Evolutionary conservation across 2,329 filamentous ascomycete genomes (phyloP).

Genomic region (Scedosporium minutisporum): DNA sequence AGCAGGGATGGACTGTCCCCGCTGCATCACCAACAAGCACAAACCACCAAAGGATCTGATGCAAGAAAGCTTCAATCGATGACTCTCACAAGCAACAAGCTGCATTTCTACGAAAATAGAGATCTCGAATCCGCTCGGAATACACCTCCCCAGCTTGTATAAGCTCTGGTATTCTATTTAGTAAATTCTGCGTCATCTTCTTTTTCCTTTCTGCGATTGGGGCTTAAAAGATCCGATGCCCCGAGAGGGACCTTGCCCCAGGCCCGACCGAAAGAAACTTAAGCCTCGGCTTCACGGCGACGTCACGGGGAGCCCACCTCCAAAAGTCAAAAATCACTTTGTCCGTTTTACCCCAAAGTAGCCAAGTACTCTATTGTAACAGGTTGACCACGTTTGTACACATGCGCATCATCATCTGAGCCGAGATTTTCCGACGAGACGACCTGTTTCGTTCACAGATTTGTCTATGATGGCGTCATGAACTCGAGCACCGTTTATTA

Average conservation of each 20-base stretch:
- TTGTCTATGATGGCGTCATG: neutral
- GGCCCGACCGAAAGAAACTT: conserved; percentile 1
- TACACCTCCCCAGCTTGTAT: neutral
- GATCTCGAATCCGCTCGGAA: neutral
- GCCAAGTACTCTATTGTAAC: neutral
- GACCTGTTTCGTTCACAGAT: neutral
- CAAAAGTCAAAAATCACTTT: neutral
- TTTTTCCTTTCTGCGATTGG: neutral
- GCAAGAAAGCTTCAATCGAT: neutral
- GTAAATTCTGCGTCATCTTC: neutral
- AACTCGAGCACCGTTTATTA: neutral
- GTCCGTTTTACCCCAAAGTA: neutral
- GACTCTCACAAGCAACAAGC: neutral
- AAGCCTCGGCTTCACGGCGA: conserved; percentile 6
- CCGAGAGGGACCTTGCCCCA: neutral
- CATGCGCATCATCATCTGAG: neutral
- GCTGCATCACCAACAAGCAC: neutral
- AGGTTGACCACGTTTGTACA: neutral
- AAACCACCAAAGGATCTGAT: neutral
- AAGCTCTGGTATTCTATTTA: neutral
- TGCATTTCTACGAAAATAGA: no score
- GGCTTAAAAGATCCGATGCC: neutral
- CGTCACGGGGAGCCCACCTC: neutral
- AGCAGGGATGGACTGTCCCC: neutral
- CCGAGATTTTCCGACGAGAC: conserved; percentile 4